These are phyloP conservation scores for Uromyces viciae-fabae DNA, from an alignment of 1,284 basidiomycete genomes.

Conservation along the genomic window DNA sequence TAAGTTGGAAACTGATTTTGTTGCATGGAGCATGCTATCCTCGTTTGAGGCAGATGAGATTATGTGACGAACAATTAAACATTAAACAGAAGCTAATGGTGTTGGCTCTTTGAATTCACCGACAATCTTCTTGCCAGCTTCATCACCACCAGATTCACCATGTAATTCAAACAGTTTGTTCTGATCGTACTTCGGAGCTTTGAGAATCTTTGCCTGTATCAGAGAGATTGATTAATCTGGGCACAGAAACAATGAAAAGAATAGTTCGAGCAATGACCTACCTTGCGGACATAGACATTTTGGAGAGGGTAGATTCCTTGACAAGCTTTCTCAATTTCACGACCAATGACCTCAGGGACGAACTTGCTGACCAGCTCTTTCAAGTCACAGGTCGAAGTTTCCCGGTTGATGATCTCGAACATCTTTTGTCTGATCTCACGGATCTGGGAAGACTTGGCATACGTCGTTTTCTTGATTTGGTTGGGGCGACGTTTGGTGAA, in stretches of 20 bases:
- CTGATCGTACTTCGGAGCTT: constrained; percentile 93
- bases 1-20: too few relatives aligned
- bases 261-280: constrained; percentile 44
- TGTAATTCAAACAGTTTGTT: constrained; percentile 93
- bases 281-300: constrained; percentile 97
- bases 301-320: constrained; percentile 95
- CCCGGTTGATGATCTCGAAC: constrained; percentile 99
- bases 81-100: constrained; percentile 41
- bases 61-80: too few relatives aligned
- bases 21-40: too few relatives aligned
- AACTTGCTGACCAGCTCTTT: constrained; percentile 99
- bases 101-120: constrained; percentile 43
- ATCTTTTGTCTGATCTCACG: constrained; percentile 99
- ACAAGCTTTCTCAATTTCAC: constrained; percentile 98
- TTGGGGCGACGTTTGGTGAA: constrained; percentile 96
- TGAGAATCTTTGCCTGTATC: constrained; percentile 66
- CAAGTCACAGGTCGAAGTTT: constrained; percentile 90
- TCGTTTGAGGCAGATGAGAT: too few relatives aligned
- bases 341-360: constrained; percentile 96
- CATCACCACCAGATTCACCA: constrained; percentile 66
- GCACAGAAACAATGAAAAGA: background rate
- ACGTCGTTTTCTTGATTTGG: constrained; percentile 99
- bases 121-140: constrained; percentile 49
- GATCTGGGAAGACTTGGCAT: constrained; percentile 91
- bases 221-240: background rate